Evolutionary conservation across 306 rosid species (phyloP).

Genomic region (Astragalus glycyphyllos): DNA sequence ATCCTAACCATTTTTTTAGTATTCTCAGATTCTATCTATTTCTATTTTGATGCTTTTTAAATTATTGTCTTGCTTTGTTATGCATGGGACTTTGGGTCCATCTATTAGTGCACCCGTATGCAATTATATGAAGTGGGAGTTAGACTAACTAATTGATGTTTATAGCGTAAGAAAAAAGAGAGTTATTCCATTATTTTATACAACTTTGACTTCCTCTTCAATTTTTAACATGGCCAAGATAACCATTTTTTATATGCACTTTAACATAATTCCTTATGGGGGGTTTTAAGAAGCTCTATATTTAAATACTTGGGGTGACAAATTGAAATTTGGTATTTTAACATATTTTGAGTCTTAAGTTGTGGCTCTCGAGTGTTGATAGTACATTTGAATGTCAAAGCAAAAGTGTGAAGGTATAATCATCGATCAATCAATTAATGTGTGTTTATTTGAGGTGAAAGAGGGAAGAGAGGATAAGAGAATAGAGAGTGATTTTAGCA

Average conservation of each 20-base stretch:
- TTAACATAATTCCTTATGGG: background rate
- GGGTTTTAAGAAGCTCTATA: background rate
- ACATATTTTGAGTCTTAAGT: too few species aligned
- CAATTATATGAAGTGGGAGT: slow-evolving; percentile 2
- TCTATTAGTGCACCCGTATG: background rate
- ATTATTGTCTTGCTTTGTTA: slow-evolving; percentile 3
- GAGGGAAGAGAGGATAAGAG: too few species aligned
- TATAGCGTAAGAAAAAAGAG: slow-evolving; percentile 5
- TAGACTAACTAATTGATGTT: background rate
- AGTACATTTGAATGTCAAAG: too few species aligned
- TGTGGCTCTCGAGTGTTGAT: too few species aligned
- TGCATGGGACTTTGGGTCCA: slow-evolving; percentile 18
- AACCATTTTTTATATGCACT: slow-evolving; percentile 1
- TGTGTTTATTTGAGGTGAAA: too few species aligned
- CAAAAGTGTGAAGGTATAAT: too few species aligned
- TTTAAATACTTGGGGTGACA: background rate
- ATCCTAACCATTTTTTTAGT: slow-evolving; percentile 30
- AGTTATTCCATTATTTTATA: background rate
- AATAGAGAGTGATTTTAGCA: too few species aligned
- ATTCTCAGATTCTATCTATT: background rate
- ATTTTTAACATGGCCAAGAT: slow-evolving; percentile 10
- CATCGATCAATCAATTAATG: too few species aligned
- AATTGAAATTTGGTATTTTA: too few species aligned
- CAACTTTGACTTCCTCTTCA: slow-evolving; percentile 11
- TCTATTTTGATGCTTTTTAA: background rate